Evolutionary conservation across 2,329 filamentous ascomycete genomes (phyloP).

Genomic region (Aspergillus luchuensis): DNA sequence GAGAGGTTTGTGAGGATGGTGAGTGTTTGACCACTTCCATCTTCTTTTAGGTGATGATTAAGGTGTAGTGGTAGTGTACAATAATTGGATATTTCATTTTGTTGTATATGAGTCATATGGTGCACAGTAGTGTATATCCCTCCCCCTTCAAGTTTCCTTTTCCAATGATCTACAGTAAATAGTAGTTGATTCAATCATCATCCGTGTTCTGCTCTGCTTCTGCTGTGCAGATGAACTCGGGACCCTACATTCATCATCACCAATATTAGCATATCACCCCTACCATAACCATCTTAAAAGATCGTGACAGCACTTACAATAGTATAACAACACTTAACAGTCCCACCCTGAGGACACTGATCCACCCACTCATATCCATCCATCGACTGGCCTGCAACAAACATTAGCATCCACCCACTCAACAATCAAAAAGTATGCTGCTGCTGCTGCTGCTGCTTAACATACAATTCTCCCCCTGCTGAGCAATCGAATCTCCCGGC

Average conservation of each 20-base stretch:
- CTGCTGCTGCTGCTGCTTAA: too few relatives aligned
- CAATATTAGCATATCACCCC: too few relatives aligned
- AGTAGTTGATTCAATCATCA: not conserved
- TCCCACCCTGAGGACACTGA: slow-evolving; percentile 25
- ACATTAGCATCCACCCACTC: slow-evolving; percentile 15
- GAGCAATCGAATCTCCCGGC: slow-evolving; percentile 22
- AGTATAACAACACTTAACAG: slow-evolving; percentile 31
- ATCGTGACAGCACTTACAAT: slow-evolving; percentile 25
- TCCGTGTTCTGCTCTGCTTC: not conserved
- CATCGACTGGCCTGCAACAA: slow-evolving; percentile 18
- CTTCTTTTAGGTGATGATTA: too few relatives aligned
- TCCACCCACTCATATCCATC: slow-evolving; percentile 24
- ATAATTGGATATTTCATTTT: not conserved
- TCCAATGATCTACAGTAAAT: not conserved
- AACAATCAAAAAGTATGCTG: too few relatives aligned
- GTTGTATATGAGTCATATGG: too few relatives aligned
- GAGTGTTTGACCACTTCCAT: slow-evolving; percentile 18
- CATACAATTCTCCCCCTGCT: slow-evolving; percentile 30
- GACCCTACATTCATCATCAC: too few relatives aligned
- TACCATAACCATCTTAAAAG: too few relatives aligned
- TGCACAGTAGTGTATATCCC: not conserved
- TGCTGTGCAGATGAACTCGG: not conserved
- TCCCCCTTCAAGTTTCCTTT: too few relatives aligned
- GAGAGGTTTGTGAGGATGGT: slow-evolving; percentile 38
- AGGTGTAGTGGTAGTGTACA: not conserved